Base-by-base conservation (phyloP, 805 yeast species). In the Ogataea corticis region DNA sequence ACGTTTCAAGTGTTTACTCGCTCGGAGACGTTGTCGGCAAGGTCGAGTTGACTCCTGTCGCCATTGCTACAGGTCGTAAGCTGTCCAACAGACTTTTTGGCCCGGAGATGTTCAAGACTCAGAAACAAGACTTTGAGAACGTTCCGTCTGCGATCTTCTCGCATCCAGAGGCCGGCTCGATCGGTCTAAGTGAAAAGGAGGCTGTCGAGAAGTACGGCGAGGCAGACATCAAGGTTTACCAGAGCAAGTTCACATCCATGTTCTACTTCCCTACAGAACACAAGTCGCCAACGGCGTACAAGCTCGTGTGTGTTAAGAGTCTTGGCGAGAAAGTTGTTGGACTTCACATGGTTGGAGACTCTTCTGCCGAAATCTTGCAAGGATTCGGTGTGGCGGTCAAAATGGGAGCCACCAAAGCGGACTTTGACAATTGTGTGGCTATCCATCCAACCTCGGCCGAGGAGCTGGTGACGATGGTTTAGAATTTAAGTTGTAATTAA, bases 401-500 rank as follows among this genome's bases (percentile, higher is more conserved):
- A 72, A 94, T 94, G 99, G 99, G 99, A 28, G 99, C 99, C 33
- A 94, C 99, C 30, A 94, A 94, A 75, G 80, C 80, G 37, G 97
- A 94, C 67, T 94, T 94, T 55, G 99, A 94, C 70, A 82, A 73
- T 66, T 87, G 95, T 72, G 98, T 94, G 35, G 99, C 99, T 30
- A 94, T 94, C 63, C 99, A 94, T 66, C 99, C 99, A 52, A 94
- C 99, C 2, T 82, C 95, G 54, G 99, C 99, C 33, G 99, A 94
- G 73, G 99, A 94, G 72, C 70, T 94, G 41, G 99, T 94, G 31
- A 94, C 99, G 17, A 71, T 87, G 80, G 74, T 69, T 40, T 75
- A 63, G 52, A 15, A 28, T 28, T 4, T 7, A 12, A 6, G 31
- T 11, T 12, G 31, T 28, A n/a, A 30, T 27, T 16, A 27, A 38